These are phyloP conservation scores for Veloboletus limbatus DNA, from an alignment of 1,284 basidiomycete genomes.

Conservation along the genomic window DNA sequence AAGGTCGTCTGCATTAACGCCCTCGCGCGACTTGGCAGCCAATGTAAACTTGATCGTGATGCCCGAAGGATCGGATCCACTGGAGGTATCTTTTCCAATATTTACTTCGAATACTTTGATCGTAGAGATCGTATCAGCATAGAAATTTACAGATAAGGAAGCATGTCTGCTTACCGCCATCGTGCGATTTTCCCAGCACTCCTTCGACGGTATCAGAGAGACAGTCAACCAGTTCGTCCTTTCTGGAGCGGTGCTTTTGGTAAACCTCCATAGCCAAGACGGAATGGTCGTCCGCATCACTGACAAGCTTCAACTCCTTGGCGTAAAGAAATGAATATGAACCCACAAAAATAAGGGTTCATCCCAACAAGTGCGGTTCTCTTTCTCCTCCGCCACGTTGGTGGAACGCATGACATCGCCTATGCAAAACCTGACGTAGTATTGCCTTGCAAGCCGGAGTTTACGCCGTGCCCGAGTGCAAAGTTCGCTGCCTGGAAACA, in stretches of 20 bases:
- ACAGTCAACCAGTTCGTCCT: neutral
- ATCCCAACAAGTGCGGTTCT: neutral
- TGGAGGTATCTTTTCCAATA: neutral
- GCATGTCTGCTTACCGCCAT: slow-evolving; percentile 1
- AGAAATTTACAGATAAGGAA: neutral
- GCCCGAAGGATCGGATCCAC: neutral
- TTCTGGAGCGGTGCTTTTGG: neutral
- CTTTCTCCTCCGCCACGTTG: neutral
- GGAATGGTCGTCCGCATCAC: slow-evolving; percentile 4
- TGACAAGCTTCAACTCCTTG: neutral
- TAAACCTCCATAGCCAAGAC: neutral
- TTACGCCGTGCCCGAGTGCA: neutral
- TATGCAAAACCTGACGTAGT: neutral
- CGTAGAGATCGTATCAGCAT: neutral
- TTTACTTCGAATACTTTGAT: slow-evolving; percentile 1
- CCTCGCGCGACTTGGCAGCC: no score
- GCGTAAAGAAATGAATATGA: no score
- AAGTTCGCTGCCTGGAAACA: slow-evolving; percentile 1
- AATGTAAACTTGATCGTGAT: neutral
- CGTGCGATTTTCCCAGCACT: neutral
- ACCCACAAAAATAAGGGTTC: neutral
- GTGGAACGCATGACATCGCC: neutral
- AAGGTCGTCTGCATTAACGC: neutral
- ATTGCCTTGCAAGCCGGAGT: neutral
- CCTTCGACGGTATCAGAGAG: neutral